Evolutionary conservation across 768 basidiomycete species (phyloP), one percentile per base, ranked within the genome.

Genomic region (Tulasnella sp.): DNA sequence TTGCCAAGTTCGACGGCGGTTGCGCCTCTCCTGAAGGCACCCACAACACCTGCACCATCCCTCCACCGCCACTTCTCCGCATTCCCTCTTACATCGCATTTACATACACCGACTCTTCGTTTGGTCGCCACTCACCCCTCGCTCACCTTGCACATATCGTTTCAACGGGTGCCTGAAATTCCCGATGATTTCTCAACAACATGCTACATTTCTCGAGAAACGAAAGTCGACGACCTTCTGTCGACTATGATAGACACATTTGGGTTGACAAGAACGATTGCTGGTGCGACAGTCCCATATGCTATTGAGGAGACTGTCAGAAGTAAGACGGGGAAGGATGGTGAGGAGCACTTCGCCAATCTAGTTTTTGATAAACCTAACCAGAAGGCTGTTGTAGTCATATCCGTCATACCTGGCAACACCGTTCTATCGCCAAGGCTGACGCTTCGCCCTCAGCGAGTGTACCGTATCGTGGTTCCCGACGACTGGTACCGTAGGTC

Each of bases 401-500:
- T 34, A n/a, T 49, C 36, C 37, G 36, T 35, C 14, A 35, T 59
- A 2, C 40, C 50, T 6, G 50, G 58, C 37, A 61, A 59, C 19
- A 49, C 63, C 0, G 49, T 57, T 23, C 41, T 52, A 35, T 56
- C 63, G 7, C 32, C 63, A 6, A 41, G 54, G 2, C 39, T 40
- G 15, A 74, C 61, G 69, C 70, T n/a, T 63, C 69, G 3, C 62
- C 66, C 27, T 74, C 75, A 1, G 70, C 63, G 78, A 7, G 65
- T 62, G 6, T 78, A 84, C 64, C 74, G 75, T 25, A 76, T 88
- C 55, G 84, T 81, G 60, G 78, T 90, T 6, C 84, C 84, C 1
- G 84, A 84, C 52, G 82, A 83, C 64, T 89, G 83, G 87, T 89
- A 80, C 67, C 79, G 80, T 57, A 77, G 84, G 15, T 78, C 80